Percentiles rank a stretch among this genome's conserved stretches.
Conservation (phyloP, 768 basidiomycete species). For the Lanmaoa pseudosensibilis region DNA sequence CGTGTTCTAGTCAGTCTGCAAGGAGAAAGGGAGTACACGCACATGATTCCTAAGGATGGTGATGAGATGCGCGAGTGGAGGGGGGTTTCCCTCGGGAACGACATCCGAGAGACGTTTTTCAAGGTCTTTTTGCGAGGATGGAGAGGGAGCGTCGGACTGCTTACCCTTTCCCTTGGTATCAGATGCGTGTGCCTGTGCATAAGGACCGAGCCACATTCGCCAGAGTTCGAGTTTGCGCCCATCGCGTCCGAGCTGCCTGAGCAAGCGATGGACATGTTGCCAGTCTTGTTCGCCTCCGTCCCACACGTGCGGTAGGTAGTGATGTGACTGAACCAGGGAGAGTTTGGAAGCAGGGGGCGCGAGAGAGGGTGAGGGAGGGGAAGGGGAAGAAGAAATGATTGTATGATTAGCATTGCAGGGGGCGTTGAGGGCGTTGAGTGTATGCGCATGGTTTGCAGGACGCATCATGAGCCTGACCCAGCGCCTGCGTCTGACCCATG, state of each 20-base stretch:
- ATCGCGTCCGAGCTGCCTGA: conserved; percentile 58
- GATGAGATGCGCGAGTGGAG: conserved; percentile 45
- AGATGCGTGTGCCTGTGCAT: conserved; percentile 15
- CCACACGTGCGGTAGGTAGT: conserved; percentile 50
- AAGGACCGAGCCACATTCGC: conserved; percentile 63
- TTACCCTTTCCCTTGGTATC: conserved; percentile 40
- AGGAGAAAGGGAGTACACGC: conserved; percentile 31
- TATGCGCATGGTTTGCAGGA: conserved; percentile 40
- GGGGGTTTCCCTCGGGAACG: conserved; percentile 11
- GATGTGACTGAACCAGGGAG: conserved; percentile 13
- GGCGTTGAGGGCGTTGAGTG: neutral
- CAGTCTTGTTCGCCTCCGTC: conserved; percentile 58
- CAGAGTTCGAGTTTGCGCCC: conserved; percentile 78
- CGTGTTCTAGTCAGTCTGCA: conserved; percentile 8
- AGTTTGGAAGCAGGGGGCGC: conserved; percentile 17
- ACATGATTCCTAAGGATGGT: conserved; percentile 61
- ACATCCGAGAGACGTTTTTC: conserved; percentile 11
- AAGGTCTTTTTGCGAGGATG: conserved; percentile 5
- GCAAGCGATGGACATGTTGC: conserved; percentile 51
- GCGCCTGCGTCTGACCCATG: conserved; percentile 75
- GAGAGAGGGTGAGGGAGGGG: conserved; percentile 15
- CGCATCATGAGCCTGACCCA: conserved; percentile 87
- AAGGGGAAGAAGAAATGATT: neutral
- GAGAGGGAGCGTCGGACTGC: conserved; percentile 38
- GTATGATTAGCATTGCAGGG: neutral